These are phyloP conservation scores for Diospyros lotus DNA, from an alignment of 148 eudicot species.

Conservation along the genomic window DNA sequence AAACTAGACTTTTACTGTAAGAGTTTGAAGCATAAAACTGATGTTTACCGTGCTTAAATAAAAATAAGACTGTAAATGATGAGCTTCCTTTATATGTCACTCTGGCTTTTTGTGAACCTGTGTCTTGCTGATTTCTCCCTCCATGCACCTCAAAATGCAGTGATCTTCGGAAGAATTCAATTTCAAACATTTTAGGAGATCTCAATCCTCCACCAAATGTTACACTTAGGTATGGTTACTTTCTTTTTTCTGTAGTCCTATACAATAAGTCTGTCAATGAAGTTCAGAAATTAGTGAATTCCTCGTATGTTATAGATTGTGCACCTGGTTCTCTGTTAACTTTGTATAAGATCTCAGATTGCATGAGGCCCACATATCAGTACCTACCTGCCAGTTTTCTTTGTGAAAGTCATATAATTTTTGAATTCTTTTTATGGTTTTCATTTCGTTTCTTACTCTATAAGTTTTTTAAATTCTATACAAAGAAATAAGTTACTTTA, in stretches of 20 bases:
- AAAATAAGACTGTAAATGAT: not conserved
- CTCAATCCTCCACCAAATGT: conserved; percentile 59
- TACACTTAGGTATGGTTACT: conserved; percentile 45
- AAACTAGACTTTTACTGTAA: conserved; percentile 62
- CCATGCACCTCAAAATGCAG: conserved; percentile 37
- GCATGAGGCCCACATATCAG: too few species aligned
- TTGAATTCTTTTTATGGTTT: too few species aligned
- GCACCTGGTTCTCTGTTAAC: too few species aligned
- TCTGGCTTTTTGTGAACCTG: not conserved
- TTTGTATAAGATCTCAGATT: too few species aligned
- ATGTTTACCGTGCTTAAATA: not conserved
- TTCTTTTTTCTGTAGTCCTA: not conserved
- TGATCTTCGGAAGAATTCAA: conserved; percentile 59
- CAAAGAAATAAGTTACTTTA: too few species aligned
- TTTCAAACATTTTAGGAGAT: conserved; percentile 51
- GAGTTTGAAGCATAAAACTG: conserved; percentile 18
- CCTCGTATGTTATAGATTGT: too few species aligned
- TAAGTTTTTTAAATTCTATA: too few species aligned
- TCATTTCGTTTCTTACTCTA: too few species aligned
- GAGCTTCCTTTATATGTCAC: not conserved
- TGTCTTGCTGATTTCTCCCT: not conserved
- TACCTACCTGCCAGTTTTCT: too few species aligned
- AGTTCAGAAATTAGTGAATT: too few species aligned
- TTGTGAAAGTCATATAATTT: too few species aligned
- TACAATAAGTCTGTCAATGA: not conserved